Evolutionary conservation across 148 eudicot species (phyloP), one percentile per base, ranked within the genome.

Genomic region (Agrostemma githago): DNA sequence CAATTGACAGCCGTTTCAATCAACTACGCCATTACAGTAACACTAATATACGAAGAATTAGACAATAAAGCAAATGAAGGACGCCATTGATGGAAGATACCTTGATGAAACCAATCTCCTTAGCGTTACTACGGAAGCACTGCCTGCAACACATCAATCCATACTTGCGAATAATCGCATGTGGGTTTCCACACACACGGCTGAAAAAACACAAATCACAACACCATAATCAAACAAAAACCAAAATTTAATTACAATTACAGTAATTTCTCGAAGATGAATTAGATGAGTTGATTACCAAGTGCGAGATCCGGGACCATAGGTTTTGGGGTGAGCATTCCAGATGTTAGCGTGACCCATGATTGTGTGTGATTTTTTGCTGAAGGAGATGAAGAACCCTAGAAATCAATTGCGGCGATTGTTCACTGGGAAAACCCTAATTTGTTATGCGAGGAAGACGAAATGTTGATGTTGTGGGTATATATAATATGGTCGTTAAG

Each of bases 101-200:
- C 89, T 86, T 86, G 77, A 84, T 79, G 85, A 83, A 83, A 48
- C 88, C 88, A 69, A 85, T 85, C 61, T 85, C 86, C 81, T 85
- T 85, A 63, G 88, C 88, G 71, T 85, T 85, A 78, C 88, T 85
- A 68, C 82, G 88, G 76, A 85, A 85, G 76, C 86, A 86, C 70
- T 86, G 88, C 65, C 88, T 81, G 83, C 88, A 86, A 48, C 86
- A 83, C 84, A 80, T 86, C 46, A 86, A 81, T 44, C 81, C 86
- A 62, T 85, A 83, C 86, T 85, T 85, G 41, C 88, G 80, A 56
- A 85, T 83, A 56, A 85, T 66, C 9, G 83, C 88, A 46, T 83
- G 88, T 8, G 88, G 81, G 48, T 85, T 85, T 6, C 88, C 88
- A 58, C 86, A 83, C 8, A 85, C 86, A 17, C 86, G 88, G 78